Base-by-base conservation (phyloP, 129 eudicot genomes). In the Solidago caesia region DNA sequence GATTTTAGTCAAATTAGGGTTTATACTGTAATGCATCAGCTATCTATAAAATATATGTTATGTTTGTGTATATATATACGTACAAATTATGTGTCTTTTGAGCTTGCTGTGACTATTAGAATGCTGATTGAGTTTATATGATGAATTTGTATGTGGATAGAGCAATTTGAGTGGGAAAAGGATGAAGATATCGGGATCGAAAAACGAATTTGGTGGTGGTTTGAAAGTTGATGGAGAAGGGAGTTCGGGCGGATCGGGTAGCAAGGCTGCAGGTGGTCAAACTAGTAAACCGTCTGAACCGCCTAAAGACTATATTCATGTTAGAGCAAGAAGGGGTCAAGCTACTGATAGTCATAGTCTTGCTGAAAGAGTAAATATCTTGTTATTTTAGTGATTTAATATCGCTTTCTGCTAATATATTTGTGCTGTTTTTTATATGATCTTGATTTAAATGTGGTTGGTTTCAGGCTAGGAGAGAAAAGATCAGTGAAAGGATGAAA, bases 261-360 rank as follows among this genome's bases (percentile, higher is more conserved):
- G 61, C 53, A 86, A 86, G 78, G 76, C 78, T 45, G 67, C 76
- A 3, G 63, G 52, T 25, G 87, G 79, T 67, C 86, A 77, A 68
- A 77, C 64, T 29, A 76, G 79, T 69, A 86, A 80, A 72, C 74
- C 83, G 10, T 47, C 79, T 42, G 96, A 87, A 69, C 96, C 92
- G 25, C 89, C 86, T 63, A 92, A 92, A 76, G 98, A 92, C 44
- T 92, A 89, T 82, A 92, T 92, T 74, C 98, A 92, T 83, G 98
- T 92, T 42, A 74, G 98, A 86, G 98, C 98, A 48, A 83, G 98
- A 83, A 86, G 98, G 80, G 98, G 98, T 70, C 98, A 92, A 92
- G 98, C 98, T 45, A 92, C 98, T 26, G 98, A 92, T 69, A 92
- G 98, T 83, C 98, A 92, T 80, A 89, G 98, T 83, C 81, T 92